Percentiles rank a stretch among this genome's conserved stretches.
Evolutionary conservation across 176 grass and related monocot genomes (phyloP).

Genomic region (Oryza rufipogon): DNA sequence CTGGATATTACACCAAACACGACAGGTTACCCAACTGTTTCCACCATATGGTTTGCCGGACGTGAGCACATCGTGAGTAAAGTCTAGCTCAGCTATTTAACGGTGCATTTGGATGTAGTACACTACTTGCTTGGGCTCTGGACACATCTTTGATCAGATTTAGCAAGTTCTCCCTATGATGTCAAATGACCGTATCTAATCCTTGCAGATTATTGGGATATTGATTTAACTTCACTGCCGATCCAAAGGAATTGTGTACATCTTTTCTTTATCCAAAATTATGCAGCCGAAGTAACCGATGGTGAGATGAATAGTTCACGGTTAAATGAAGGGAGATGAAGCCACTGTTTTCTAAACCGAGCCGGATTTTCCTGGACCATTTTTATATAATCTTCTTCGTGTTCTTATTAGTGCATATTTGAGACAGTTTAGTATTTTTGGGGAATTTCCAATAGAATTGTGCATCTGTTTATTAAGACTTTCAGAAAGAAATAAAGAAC

Average conservation of each 20-base stretch:
- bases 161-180: background rate
- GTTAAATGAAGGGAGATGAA: no score
- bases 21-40: background rate
- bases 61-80: background rate
- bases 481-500: no score
- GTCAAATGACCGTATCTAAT: background rate
- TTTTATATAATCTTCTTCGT: no score
- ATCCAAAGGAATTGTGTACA: background rate
- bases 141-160: background rate
- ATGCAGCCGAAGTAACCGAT: background rate
- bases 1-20: background rate
- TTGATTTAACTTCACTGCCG: background rate
- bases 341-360: no score
- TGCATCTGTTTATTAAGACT: no score
- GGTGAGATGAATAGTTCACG: no score
- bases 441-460: no score
- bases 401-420: no score
- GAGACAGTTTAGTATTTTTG: no score
- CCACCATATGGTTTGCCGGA: background rate
- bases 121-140: background rate
- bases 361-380: no score
- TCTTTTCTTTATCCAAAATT: background rate
- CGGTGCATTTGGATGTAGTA: background rate
- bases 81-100: background rate
- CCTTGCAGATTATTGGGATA: background rate